Evolutionary conservation across 2,329 filamentous ascomycete genomes (phyloP).

Genomic region (Fusarium torulosum): DNA sequence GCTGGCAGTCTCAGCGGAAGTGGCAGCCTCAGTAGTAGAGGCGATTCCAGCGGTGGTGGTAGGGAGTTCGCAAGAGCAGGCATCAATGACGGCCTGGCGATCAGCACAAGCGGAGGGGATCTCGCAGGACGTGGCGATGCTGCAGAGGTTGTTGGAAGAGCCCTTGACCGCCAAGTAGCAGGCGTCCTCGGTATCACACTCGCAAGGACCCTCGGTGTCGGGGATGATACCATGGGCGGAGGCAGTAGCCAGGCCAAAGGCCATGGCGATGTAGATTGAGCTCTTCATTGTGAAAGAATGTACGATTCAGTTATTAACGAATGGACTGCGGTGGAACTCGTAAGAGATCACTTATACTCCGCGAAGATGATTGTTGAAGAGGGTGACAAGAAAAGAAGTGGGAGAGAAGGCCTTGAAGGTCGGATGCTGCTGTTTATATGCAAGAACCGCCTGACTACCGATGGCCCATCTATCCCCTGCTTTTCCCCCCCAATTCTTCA

Average conservation of each 20-base stretch:
- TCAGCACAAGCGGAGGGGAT: neutral
- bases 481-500: conserved; percentile 9
- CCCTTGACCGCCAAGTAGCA: conserved; percentile 16
- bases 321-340: conserved; percentile 46
- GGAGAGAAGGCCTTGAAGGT: conserved; percentile 5
- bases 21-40: conserved; percentile 11
- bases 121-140: accelerated
- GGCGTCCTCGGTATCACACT: conserved; percentile 12
- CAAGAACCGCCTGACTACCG: conserved; percentile 13
- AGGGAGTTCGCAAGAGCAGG: neutral
- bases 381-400: conserved; percentile 37
- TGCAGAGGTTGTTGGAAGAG: neutral
- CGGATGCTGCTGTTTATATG: conserved; percentile 44
- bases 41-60: neutral
- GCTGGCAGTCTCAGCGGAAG: conserved; percentile 19
- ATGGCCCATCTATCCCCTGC: conserved; percentile 13
- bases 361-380: conserved; percentile 34
- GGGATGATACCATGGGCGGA: neutral
- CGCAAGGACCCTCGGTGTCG: neutral
- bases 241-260: conserved; percentile 48
- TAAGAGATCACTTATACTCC: conserved; percentile 41
- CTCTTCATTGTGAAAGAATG: conserved; percentile 52
- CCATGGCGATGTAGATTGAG: conserved; percentile 48
- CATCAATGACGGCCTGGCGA: neutral
- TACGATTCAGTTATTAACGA: conserved; percentile 48